Evolutionary conservation across 75 land plant genomes (phyloP).

Genomic region (Larix kaempferi): DNA sequence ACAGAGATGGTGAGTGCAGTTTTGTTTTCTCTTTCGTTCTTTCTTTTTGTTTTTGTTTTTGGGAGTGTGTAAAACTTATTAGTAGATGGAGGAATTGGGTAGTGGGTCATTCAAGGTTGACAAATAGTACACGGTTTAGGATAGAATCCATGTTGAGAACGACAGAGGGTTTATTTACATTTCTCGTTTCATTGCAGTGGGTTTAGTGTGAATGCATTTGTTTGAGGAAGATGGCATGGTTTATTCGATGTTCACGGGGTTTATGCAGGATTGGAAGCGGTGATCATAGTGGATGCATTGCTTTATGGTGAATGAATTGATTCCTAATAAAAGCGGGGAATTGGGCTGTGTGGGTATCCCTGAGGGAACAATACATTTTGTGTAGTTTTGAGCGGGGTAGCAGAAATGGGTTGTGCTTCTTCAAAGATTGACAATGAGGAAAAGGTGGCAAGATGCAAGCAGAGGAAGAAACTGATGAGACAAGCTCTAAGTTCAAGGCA

Average conservation of each 20-base stretch:
- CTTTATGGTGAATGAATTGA: background rate
- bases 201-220: conserved; percentile 4
- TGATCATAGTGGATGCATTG: background rate
- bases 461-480: conserved; percentile 74
- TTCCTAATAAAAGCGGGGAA: no score
- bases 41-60: background rate
- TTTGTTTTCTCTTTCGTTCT: background rate
- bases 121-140: background rate
- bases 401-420: conserved; percentile 72
- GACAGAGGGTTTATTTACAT: background rate
- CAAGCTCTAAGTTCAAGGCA: conserved; percentile 50
- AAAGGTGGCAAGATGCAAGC: conserved; percentile 59
- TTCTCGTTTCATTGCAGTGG: background rate
- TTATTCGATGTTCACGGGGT: background rate
- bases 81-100: background rate
- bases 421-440: conserved; percentile 70
- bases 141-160: background rate
- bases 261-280: background rate
- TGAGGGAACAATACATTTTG: background rate
- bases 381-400: background rate
- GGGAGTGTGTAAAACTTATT: no score
- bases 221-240: background rate
- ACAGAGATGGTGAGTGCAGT: background rate
- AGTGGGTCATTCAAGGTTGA: background rate
- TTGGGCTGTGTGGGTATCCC: background rate